A percentile compares a stretch with the other conserved stretches of the same genome.
Evolutionary conservation across 2,329 filamentous ascomycete genomes (phyloP).

Genomic region (Colletotrichum sp.): DNA sequence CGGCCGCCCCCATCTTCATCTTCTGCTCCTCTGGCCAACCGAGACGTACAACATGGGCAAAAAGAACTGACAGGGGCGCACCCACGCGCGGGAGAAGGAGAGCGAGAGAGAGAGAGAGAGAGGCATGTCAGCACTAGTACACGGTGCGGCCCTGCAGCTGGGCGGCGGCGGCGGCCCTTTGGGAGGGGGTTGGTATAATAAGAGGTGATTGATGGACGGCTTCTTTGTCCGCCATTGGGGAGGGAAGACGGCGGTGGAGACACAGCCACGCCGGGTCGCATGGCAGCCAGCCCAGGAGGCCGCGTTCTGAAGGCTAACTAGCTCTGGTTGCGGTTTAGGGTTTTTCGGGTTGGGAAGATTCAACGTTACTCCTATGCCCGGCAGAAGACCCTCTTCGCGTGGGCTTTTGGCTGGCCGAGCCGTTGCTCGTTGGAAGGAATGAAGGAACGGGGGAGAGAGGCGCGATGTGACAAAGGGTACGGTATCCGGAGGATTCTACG

Average conservation of each 20-base stretch:
- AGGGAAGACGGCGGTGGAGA: not conserved
- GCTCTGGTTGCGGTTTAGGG: not conserved
- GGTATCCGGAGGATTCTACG: not conserved
- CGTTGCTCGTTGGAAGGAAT: not conserved
- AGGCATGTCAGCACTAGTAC: conserved; percentile 19
- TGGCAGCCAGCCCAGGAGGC: not conserved
- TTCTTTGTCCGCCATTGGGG: not conserved
- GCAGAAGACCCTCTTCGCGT: not conserved
- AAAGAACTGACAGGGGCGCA: not conserved
- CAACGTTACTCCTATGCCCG: not conserved
- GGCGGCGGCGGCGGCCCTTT: not conserved
- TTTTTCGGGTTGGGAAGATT: not conserved
- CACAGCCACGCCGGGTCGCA: not conserved
- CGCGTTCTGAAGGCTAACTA: not conserved
- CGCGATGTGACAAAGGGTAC: not conserved
- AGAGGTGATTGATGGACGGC: not conserved
- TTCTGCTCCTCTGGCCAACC: not conserved
- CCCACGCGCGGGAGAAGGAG: not conserved
- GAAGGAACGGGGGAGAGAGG: not conserved
- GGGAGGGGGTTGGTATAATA: not conserved
- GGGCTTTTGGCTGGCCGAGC: not conserved
- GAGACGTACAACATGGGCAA: not conserved
- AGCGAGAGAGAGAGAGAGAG: not conserved
- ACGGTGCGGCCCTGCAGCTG: not conserved
- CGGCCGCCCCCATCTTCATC: not conserved